phyloP scores from a whole-genome alignment of 768 basidiomycete genomes.

The Phlegmacium glaucopus region DNA sequence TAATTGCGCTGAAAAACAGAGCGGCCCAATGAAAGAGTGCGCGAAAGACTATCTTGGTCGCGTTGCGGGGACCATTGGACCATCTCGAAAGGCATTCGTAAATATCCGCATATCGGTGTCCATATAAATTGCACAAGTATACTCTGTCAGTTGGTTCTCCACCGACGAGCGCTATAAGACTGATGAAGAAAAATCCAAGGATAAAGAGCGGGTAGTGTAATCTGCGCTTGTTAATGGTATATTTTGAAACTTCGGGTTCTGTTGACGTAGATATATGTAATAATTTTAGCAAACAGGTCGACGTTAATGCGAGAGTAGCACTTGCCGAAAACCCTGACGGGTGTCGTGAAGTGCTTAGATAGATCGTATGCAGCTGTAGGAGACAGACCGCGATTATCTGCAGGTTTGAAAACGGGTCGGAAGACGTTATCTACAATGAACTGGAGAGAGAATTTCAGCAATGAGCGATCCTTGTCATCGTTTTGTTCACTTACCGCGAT shows the following conservation, averaged over 20 bases:
- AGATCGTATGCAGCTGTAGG: slow-evolving; percentile 17
- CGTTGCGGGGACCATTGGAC: too few species aligned
- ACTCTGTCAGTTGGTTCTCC: too few species aligned
- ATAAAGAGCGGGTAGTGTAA: too few species aligned
- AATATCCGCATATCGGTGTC: too few species aligned
- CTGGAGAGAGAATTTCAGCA: slow-evolving; percentile 2
- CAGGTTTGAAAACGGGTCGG: slow-evolving; percentile 11
- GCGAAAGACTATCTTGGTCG: too few species aligned
- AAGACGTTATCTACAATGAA: slow-evolving; percentile 13
- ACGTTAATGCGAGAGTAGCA: not conserved
- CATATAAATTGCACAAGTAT: too few species aligned
- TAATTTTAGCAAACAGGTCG: not conserved
- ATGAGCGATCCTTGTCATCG: not conserved
- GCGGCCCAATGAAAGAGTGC: too few species aligned
- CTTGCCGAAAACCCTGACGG: slow-evolving; percentile 19
- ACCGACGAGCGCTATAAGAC: too few species aligned
- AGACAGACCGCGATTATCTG: slow-evolving; percentile 13
- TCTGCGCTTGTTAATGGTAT: slow-evolving; percentile 6
- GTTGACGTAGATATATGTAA: not conserved
- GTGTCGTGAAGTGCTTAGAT: slow-evolving; percentile 14
- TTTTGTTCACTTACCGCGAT: not conserved
- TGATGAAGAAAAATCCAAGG: too few species aligned
- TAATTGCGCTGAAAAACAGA: too few species aligned
- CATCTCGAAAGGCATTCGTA: too few species aligned
- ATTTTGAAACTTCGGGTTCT: slow-evolving; percentile 14